Conservation (phyloP, 352 stramenopile genomes). For the Pythium guiyangense region DNA sequence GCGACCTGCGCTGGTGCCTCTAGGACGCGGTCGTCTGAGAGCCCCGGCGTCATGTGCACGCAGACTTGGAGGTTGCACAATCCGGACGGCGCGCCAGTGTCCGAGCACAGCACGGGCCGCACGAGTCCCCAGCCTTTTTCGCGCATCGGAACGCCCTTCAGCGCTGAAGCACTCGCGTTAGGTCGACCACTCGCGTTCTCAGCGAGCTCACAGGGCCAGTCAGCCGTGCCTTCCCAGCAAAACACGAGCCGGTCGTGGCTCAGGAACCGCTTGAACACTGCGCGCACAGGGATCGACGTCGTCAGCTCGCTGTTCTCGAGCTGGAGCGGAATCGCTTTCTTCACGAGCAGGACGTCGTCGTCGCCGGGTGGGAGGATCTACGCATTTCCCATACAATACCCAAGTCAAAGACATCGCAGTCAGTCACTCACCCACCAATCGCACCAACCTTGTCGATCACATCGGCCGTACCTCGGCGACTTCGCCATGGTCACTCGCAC, state of each 20-base stretch:
- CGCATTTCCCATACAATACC: not conserved
- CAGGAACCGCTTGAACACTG: constrained; percentile 10
- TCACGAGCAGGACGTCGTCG: constrained; percentile 9
- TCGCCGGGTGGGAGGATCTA: not conserved
- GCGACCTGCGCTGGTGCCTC: not conserved
- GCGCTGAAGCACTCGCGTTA: no score
- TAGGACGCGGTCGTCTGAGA: constrained; percentile 8
- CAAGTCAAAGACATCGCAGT: not conserved
- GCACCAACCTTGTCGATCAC: not conserved
- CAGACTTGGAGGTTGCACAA: constrained; percentile 5
- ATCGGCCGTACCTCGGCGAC: not conserved
- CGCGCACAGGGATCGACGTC: not conserved
- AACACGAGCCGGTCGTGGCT: constrained; percentile 8
- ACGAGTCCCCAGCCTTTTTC: constrained; percentile 12
- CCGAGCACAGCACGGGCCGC: not conserved
- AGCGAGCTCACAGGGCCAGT: constrained; percentile 3
- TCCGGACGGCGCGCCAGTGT: not conserved
- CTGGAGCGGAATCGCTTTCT: constrained; percentile 4
- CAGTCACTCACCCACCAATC: not conserved
- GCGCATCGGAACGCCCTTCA: not conserved
- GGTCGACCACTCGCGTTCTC: not conserved
- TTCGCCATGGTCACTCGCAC: not conserved
- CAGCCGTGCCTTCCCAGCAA: constrained; percentile 9
- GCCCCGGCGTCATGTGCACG: constrained; percentile 5
- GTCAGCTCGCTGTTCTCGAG: not conserved